Base-by-base conservation (phyloP, 2,329 filamentous ascomycete species). In the Aspergillus arachidicola region DNA sequence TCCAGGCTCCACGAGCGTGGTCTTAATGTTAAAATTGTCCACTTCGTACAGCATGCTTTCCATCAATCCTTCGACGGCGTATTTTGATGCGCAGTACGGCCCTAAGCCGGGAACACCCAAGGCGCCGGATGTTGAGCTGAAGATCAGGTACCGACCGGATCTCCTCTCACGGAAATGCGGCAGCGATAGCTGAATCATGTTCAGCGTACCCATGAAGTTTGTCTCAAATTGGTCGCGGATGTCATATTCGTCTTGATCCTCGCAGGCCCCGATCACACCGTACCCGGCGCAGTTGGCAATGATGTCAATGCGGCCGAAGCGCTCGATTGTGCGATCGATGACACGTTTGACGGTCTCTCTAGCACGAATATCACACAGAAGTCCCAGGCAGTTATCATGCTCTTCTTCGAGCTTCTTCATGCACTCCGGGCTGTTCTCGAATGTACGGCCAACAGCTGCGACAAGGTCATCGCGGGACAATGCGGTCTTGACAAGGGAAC, bases 31-130 rank as follows among this genome's bases (percentile, higher is more conserved):
- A 79, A 96, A 97, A 0, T 84, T 82, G 67, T 97, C 94, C 43
- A 96, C 90, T 76, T 99, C 95, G 78, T 98, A 98, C 19, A 97
- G 85, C 91, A 99, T 94, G 19, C 92, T 94, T 78, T 99, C 95
- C 70, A 98, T 93, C 59, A 99, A 82, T 0, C 94, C 95, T 75
- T 99, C 95, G 4, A 97, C 93, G 0, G 95, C 95, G 78, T 97
- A 98, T 77, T 98, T 99, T 19, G 93, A 97, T 1, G 95, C 95
- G 78, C 94, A 98, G 75, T 97, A 98, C 0, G 94, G 94, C 0
- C 94, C 94, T 6, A 98, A 80, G 0, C 95, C 95, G 0, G 95
- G 95, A 0, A 98, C 93, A 2, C 94, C 95, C n/a, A 97, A 85
- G 0, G 94, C 92, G 5, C 95, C 95, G 36, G 91, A 91, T 0